Base-by-base conservation (phyloP, 1,284 basidiomycete genomes). In the Rhodotorula glutinis region DNA sequence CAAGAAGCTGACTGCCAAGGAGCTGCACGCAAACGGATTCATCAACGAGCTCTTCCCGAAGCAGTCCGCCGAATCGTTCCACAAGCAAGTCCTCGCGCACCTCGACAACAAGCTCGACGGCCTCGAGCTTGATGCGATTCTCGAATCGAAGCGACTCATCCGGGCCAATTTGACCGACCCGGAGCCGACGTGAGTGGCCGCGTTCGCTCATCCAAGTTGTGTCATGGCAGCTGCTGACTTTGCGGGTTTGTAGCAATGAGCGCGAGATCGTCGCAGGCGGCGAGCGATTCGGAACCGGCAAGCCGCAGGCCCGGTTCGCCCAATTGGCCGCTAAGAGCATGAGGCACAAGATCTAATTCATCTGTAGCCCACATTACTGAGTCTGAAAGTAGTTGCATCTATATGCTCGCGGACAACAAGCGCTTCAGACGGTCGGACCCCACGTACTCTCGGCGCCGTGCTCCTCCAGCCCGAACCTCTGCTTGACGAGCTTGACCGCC, bases 401-500 rank as follows among this genome's bases (percentile, higher is more conserved):
- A 51, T n/a, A 21, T 40, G 9, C 10, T 7, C 23, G 23, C 14
- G 38, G 4, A 40, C 25, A 7, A n/a, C n/a, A 23, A 11, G 23
- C 9, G 17, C 13, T 19, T 53, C 44, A 60, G 41, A 66, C 51
- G 9, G 54, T 62, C 43, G 65, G 53, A n/a, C 60, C 59, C 60
- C 56, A 58, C 16, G 38, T 66, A 2, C 30, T 19, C 40, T 53
- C 53, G 3, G 40, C 44, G 44, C 55, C 58, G 44, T 51, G 17
- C 3, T 57, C 43, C 30, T 66, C 69, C n/a, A 73, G 63, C 4
- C 75, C 73, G 56, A 78, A 75, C 16, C 70, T 63, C 44, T 74
- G 69, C 67, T 79, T 80, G 46, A 79, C 77, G 60, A 73, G 60
- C 27, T 67, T 51, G 38, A 80, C 77, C 1, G 75, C 75, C 49